Base-by-base conservation (phyloP, 2,329 filamentous ascomycete genomes). In the Neurospora sp. region DNA sequence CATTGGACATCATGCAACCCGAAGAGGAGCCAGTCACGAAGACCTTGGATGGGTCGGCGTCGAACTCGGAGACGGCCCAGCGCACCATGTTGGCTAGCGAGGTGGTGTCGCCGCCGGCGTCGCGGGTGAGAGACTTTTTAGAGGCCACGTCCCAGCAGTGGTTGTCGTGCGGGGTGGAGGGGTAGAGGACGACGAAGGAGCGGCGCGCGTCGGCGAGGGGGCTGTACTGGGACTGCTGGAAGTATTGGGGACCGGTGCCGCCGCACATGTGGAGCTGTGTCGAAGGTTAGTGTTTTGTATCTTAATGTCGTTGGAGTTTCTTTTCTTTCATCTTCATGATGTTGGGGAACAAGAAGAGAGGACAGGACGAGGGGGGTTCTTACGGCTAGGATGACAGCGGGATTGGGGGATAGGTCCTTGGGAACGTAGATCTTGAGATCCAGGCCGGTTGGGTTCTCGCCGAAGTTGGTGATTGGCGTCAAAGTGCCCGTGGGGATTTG, bases 1-100 rank as follows among this genome's bases (percentile, higher is more conserved):
- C 70, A 36, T 73, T 62, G 68, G 81, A 83, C 81, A 84, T 83
- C 82, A 84, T 84, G 19, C 79, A 82, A 28, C 82, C 82, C 0
- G 81, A 83, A 15, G 79, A 81, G 43, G 76, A 76, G 3, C 82
- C 82, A 0, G 81, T 82, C 4, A 81, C 81, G 67, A 80, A 84
- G 3, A 84, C 80, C 67, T 79, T 79, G 52, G 74, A 76, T 2
- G 80, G 72, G 70, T 84, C 80, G 40, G 78, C 81, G n/a, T 75
- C 76, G 76, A 83, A 84, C 71, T 79, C 79, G 38, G 74, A 73
- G 39, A 84, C 75, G 2, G 81, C 76, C 72, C 81, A 83, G 38
- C 76, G 77, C 68, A 84, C 81, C 82, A 84, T 83, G 69, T 68
- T 70, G 19, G 68, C 69, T 9, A 70, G 66, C 33, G 67, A 67